Evolutionary conservation across 108 stramenopile genomes (phyloP).

Genomic region (Nannochloropsis salina): DNA sequence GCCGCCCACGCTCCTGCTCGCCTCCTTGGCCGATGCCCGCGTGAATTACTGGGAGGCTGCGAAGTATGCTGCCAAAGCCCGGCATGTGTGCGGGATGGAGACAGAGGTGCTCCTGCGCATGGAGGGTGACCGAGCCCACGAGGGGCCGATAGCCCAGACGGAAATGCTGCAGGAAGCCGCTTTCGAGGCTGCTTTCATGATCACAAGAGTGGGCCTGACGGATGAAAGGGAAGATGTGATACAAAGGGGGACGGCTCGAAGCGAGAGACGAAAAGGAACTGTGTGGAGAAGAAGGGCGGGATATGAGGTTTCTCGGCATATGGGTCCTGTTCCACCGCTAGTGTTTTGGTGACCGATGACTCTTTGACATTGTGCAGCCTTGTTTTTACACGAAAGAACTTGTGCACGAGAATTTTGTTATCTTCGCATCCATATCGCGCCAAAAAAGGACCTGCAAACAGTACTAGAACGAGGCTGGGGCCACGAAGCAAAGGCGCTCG

Average conservation of each 20-base stretch:
- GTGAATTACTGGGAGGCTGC: background rate
- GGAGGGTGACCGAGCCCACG: background rate
- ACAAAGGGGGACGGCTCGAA: background rate
- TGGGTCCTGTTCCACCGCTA: background rate
- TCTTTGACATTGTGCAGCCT: no score
- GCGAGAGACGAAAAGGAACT: background rate
- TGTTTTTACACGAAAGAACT: no score
- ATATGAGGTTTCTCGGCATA: background rate
- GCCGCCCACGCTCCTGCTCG: background rate
- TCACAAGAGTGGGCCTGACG: background rate
- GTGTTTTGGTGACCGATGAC: background rate
- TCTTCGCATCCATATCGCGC: no score
- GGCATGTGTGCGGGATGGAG: background rate
- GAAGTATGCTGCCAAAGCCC: background rate
- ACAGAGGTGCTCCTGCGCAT: slow-evolving; percentile 6
- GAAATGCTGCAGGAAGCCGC: background rate
- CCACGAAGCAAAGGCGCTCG: background rate
- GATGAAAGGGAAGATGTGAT: background rate
- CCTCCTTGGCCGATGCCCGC: background rate
- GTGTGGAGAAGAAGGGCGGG: background rate
- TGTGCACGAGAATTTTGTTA: no score
- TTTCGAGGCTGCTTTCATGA: background rate
- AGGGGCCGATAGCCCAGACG: background rate
- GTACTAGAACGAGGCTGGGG: background rate
- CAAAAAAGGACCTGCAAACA: no score